Percentiles rank a stretch among this genome's conserved stretches.
Evolutionary conservation across 2,329 filamentous ascomycete genomes (phyloP).

Genomic region (Fusarium aywerte): DNA sequence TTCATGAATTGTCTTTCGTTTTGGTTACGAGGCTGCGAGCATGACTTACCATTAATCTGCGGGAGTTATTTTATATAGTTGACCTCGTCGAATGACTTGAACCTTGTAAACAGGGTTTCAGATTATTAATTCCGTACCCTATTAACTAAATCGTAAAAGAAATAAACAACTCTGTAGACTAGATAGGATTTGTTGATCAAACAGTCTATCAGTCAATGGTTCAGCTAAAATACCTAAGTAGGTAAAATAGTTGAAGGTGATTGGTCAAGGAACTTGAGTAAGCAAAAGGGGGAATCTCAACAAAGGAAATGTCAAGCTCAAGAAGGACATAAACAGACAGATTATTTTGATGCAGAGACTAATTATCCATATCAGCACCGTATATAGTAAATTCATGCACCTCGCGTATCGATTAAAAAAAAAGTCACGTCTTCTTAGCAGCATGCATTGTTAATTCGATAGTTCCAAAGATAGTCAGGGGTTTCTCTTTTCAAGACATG

Average conservation of each 20-base stretch:
- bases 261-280: not conserved
- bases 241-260: not conserved
- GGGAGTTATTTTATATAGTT: no score
- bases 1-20: not conserved
- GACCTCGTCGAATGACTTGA: no score
- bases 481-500: constrained; percentile 11
- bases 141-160: no score
- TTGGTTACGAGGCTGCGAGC: not conserved
- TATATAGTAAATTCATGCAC: not conserved
- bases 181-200: not conserved
- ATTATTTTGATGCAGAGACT: not conserved
- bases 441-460: not conserved
- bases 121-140: no score
- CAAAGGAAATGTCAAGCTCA: not conserved
- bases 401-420: constrained; percentile 13
- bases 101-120: no score
- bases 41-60: not conserved
- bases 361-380: not conserved
- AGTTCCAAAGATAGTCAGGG: constrained; percentile 38
- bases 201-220: not conserved
- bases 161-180: not conserved
- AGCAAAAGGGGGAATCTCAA: not conserved
- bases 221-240: no score
- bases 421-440: constrained; percentile 14
- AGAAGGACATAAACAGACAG: not conserved